These are phyloP conservation scores for Phytomonas sp. DNA, from an alignment of 208 protist genomes.

Conservation along the genomic window DNA sequence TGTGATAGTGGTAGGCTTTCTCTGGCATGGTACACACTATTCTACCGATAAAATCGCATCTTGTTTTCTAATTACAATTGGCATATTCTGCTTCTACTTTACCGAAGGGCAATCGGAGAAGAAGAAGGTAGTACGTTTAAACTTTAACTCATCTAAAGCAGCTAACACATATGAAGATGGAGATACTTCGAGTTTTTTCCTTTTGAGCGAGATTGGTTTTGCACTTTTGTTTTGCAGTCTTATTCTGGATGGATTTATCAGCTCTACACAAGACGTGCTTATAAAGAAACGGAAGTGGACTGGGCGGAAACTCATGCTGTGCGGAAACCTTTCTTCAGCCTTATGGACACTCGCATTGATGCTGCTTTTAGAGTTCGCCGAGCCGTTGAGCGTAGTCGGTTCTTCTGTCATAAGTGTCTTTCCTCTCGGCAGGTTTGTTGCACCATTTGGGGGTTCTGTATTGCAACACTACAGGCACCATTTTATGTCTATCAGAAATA, in stretches of 20 bases:
- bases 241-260: slow-evolving; percentile 71
- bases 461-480: neutral
- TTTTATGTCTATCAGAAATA: slow-evolving; percentile 7
- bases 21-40: slow-evolving; percentile 65
- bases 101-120: slow-evolving; percentile 14
- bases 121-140: neutral
- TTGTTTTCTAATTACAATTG: slow-evolving; percentile 51
- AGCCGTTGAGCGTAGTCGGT: slow-evolving; percentile 16
- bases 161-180: neutral
- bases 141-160: neutral
- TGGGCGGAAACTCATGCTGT: slow-evolving; percentile 56
- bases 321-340: slow-evolving; percentile 37
- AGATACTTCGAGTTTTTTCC: slow-evolving; percentile 14
- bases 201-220: slow-evolving; percentile 27
- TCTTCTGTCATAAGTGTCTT: neutral
- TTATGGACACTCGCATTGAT: slow-evolving; percentile 27
- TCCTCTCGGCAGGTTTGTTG: neutral
- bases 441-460: neutral
- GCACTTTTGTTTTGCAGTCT: slow-evolving; percentile 49
- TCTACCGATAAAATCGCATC: slow-evolving; percentile 38
- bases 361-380: slow-evolving; percentile 27
- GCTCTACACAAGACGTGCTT: slow-evolving; percentile 78
- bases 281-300: slow-evolving; percentile 49
- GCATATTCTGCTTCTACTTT: slow-evolving; percentile 57
- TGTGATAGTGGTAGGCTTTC: slow-evolving; percentile 65